phyloP scores from a whole-genome alignment of 2,329 filamentous ascomycete species.

The Albifimbria verrucaria region DNA sequence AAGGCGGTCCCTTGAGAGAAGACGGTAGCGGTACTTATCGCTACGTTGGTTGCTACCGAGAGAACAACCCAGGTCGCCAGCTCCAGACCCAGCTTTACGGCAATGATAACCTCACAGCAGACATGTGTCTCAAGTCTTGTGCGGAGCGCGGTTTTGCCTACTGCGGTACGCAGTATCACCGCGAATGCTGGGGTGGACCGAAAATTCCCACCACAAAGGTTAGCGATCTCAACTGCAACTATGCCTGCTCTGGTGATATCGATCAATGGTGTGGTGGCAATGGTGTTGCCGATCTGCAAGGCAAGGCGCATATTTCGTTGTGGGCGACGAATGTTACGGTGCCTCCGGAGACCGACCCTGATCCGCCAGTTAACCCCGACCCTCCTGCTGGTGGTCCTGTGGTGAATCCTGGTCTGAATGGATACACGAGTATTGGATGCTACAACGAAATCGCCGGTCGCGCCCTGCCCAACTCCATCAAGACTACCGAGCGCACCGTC shows the following conservation, averaged over 20 bases:
- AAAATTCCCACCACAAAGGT: not conserved
- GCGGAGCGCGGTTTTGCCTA: not conserved
- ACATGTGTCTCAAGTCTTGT: not conserved
- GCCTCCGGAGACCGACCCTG: not conserved
- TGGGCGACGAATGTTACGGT: conserved; percentile 1
- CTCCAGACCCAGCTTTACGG: conserved; percentile 1
- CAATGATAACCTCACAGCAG: not conserved
- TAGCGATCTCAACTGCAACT: conserved; percentile 1
- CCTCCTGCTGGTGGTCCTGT: not conserved
- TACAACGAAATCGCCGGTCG: conserved; percentile 1
- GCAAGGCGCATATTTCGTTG: not conserved
- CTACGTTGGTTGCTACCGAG: conserved; percentile 1
- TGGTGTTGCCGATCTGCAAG: not conserved
- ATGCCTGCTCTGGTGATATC: conserved; percentile 1
- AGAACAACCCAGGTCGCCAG: conserved; percentile 3
- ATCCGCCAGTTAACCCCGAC: not conserved
- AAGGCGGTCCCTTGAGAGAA: not conserved
- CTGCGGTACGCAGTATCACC: conserved; percentile 3
- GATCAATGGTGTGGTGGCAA: conserved; percentile 1
- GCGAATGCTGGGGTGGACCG: conserved; percentile 1
- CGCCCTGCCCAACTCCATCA: conserved; percentile 1
- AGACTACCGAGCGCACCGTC: not conserved
- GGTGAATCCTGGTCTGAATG: conserved; percentile 3
- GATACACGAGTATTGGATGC: not conserved
- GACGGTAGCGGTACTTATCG: not conserved